Conservation (phyloP, 139 green algal species). For the Raphidocelis subcapitata region DNA sequence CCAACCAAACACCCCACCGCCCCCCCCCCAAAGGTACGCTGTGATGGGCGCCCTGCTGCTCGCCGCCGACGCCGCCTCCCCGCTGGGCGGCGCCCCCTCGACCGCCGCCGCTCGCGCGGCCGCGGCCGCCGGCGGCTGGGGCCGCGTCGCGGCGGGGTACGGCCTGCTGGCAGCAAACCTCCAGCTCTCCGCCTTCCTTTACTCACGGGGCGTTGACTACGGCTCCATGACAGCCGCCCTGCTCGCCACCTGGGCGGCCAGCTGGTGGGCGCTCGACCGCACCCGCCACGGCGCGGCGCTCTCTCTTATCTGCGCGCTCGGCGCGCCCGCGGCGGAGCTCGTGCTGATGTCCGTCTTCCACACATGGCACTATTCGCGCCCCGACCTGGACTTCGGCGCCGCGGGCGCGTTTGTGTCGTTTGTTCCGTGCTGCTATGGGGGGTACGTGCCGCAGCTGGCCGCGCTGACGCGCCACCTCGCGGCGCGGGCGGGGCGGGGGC, state of each 20-base stretch:
- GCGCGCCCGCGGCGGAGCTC: slow-evolving; percentile 44
- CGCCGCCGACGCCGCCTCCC: neutral
- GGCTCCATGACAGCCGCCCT: slow-evolving; percentile 45
- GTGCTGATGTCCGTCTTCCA: slow-evolving; percentile 44
- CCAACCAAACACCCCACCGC: neutral
- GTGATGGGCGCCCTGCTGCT: neutral
- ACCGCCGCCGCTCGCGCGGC: neutral
- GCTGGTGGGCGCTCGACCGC: slow-evolving; percentile 46
- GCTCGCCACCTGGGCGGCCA: slow-evolving; percentile 19
- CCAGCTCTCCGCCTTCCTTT: slow-evolving; percentile 43
- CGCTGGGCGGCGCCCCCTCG: neutral
- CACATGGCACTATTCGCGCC: slow-evolving; percentile 60
- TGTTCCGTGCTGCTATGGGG: slow-evolving; percentile 14
- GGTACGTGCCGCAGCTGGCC: too few relatives aligned
- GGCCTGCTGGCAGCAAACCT: slow-evolving; percentile 45
- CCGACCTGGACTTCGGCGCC: too few relatives aligned
- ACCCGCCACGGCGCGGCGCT: slow-evolving; percentile 55
- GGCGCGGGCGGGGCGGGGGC: too few relatives aligned
- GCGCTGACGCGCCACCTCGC: too few relatives aligned
- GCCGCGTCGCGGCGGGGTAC: slow-evolving; percentile 30
- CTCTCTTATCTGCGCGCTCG: slow-evolving; percentile 54
- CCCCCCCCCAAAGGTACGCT: neutral
- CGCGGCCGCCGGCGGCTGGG: neutral
- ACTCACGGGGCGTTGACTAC: slow-evolving; percentile 30
- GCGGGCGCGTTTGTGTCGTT: slow-evolving; percentile 42